Evolutionary conservation across 1,284 basidiomycete species (phyloP), one percentile per base, ranked within the genome.

Genomic region (Ganoderma lucidum): DNA sequence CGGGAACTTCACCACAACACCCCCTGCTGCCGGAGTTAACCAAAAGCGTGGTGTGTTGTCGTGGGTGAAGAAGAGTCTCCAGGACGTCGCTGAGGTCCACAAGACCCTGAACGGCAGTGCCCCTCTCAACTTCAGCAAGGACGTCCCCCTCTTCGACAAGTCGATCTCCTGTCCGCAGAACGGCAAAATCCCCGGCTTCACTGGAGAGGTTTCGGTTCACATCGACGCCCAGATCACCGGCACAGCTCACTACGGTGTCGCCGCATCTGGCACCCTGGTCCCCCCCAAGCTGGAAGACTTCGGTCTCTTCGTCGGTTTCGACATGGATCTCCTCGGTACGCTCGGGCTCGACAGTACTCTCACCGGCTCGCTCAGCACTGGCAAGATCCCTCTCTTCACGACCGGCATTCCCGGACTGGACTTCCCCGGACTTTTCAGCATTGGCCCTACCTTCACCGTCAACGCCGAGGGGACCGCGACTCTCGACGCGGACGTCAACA

Each of bases 121-220:
- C 35, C 77, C 80, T 17, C 62, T 85, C 39, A 72, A 79, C 66
- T 66, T 85, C 64, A 68, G 79, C 67, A 74, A 83, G 66, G 72
- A 75, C 8, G 80, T 83, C 73, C 84, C 82, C 39, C 71, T 88
- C 10, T 76, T 88, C 69, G 78, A 84, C 68, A 62, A 81, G 58
- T 78, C 77, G 17, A 71, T 87, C 60, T 69, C 76, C n/a, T 88
- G 86, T 76, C 79, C 82, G 2, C 77, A 78, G 37, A 70, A 71
- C 30, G 76, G 74, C 1, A 59, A 68, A 23, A 69, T 68, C 28
- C 70, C 71, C n/a, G 71, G 68, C 3, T 74, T 81, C 62, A 73
- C 72, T 6, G 85, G 80, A 0, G 74, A 78, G 19, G 71, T 84
- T 17, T 81, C 81, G 19, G 80, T 85, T 10, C 81, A 83, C 67